Evolutionary conservation across 148 eudicot species (phyloP).

Genomic region (Spergularia marina): DNA sequence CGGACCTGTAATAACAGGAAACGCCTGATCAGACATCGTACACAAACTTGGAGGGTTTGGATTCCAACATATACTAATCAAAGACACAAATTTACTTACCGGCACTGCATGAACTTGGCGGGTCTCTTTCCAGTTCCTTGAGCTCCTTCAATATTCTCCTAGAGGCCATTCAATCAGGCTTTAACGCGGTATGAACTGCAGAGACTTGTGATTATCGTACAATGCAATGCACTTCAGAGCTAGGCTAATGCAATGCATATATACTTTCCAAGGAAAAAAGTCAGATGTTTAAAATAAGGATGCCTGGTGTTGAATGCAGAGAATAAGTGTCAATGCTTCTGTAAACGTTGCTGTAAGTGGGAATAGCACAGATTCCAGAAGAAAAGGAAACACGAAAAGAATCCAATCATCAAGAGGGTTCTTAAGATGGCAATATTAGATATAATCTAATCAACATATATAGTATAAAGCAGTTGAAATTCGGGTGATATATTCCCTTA

Average conservation of each 20-base stretch:
- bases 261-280: background rate
- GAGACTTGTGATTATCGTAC: background rate
- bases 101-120: slow-evolving; percentile 77
- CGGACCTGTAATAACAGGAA: slow-evolving; percentile 39
- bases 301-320: slow-evolving; percentile 4
- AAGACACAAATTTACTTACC: slow-evolving; percentile 28
- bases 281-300: slow-evolving; percentile 12
- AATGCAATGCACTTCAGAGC: background rate
- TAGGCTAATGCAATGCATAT: background rate
- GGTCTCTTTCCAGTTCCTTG: slow-evolving; percentile 72
- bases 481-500: background rate
- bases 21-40: background rate
- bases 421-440: background rate
- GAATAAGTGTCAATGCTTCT: slow-evolving; percentile 18
- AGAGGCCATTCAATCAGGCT: slow-evolving; percentile 45
- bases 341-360: slow-evolving; percentile 21
- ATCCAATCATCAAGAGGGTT: slow-evolving; percentile 25
- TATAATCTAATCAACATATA: background rate
- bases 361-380: slow-evolving; percentile 40
- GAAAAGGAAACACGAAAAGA: slow-evolving; percentile 31
- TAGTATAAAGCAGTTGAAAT: background rate
- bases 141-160: slow-evolving; percentile 67
- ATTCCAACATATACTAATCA: too few relatives aligned
- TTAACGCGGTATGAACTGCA: background rate
- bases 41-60: background rate